Conservation (phyloP, 2,329 filamentous ascomycete genomes). For the Scopulariopsis brevicaulis region DNA sequence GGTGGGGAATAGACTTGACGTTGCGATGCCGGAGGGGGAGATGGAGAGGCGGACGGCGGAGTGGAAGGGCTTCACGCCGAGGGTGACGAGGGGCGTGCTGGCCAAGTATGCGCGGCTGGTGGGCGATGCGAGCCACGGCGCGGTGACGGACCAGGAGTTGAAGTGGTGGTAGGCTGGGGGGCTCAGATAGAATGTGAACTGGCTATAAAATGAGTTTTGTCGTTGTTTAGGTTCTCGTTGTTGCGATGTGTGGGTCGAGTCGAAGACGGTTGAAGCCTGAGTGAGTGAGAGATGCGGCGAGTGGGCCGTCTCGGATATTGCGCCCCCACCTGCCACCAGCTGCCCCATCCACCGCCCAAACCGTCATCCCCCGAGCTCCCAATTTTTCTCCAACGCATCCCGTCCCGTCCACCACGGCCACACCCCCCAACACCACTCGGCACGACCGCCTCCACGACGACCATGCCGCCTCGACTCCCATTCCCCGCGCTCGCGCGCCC, state of each 20-base stretch:
- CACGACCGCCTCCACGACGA: not conserved
- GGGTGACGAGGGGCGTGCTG: constrained; percentile 71
- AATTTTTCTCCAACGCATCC: not conserved
- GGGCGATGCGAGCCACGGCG: constrained; percentile 83
- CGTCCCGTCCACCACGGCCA: not conserved
- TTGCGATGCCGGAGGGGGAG: constrained; percentile 57
- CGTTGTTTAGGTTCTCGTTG: not conserved
- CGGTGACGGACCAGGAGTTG: constrained; percentile 59
- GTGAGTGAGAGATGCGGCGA: too few species aligned
- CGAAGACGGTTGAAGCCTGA: too few species aligned
- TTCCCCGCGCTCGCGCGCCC: not conserved
- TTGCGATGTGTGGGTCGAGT: not conserved
- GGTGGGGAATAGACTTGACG: constrained; percentile 62
- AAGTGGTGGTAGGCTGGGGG: constrained; percentile 3
- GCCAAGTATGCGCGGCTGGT: constrained; percentile 86
- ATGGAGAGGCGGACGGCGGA: constrained; percentile 48
- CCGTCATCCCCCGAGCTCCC: not conserved
- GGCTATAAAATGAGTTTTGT: not conserved
- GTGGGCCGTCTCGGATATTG: not conserved
- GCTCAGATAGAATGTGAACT: not conserved
- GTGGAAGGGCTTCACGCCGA: constrained; percentile 62
- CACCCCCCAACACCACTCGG: not conserved
- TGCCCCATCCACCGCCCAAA: not conserved
- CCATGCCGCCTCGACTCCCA: constrained; percentile 5
- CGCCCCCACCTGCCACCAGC: not conserved